Evolutionary conservation across 164 flowering plant genomes (phyloP).

Genomic region (Pachysandra terminalis): DNA sequence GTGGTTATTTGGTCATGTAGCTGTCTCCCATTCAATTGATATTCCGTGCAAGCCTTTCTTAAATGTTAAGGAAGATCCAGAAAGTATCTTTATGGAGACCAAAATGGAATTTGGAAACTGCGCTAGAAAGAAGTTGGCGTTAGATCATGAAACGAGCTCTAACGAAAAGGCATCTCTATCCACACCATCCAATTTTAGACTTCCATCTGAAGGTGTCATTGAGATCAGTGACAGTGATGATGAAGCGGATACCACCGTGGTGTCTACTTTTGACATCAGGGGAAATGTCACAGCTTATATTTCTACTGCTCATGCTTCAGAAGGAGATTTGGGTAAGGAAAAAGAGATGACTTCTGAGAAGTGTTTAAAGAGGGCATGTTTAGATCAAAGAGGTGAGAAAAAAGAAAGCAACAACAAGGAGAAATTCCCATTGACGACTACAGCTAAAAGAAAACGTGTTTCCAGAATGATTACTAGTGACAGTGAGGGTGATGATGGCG

Average conservation of each 20-base stretch:
- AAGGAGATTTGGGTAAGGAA: slow-evolving; percentile 1
- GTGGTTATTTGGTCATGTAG: slow-evolving; percentile 6
- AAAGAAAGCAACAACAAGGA: slow-evolving; percentile 6
- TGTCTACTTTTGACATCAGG: not conserved
- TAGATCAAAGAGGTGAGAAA: slow-evolving; percentile 13
- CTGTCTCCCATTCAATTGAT: slow-evolving; percentile 25
- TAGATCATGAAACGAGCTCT: slow-evolving; percentile 22
- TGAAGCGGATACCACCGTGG: slow-evolving; percentile 17
- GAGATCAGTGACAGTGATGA: slow-evolving; percentile 47
- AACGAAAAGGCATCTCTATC: slow-evolving; percentile 30
- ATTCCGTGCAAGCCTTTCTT: not conserved
- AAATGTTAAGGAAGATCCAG: slow-evolving; percentile 9
- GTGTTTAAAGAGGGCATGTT: slow-evolving; percentile 10
- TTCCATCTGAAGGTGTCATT: slow-evolving; percentile 23
- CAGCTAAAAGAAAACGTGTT: slow-evolving; percentile 38
- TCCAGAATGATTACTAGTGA: slow-evolving; percentile 35
- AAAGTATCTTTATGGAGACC: not conserved
- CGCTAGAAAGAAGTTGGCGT: slow-evolving; percentile 30
- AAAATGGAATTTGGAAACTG: slow-evolving; percentile 5
- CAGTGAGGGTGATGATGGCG: slow-evolving; percentile 38
- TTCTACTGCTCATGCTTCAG: slow-evolving; percentile 4
- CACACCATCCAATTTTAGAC: slow-evolving; percentile 24
- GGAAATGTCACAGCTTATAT: not conserved
- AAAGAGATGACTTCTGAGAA: slow-evolving; percentile 8
- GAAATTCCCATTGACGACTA: slow-evolving; percentile 7